Conservation (phyloP, 805 yeast genomes). For the Candida sanyiensis region DNA sequence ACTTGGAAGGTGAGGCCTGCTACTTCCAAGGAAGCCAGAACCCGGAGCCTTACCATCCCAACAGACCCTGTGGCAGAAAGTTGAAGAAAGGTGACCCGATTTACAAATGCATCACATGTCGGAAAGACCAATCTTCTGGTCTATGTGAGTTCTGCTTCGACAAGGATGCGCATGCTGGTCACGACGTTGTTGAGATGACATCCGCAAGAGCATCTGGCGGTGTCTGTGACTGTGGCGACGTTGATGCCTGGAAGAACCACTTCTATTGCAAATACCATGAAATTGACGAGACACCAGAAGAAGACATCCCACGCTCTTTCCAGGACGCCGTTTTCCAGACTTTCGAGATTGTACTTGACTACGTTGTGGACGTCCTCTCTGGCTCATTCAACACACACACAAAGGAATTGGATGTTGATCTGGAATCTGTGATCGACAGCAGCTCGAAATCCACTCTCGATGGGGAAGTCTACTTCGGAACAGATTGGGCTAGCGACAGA, state of each 20-base stretch:
- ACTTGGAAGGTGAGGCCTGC: slow-evolving; percentile 17
- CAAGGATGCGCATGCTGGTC: slow-evolving; percentile 64
- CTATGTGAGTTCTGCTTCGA: slow-evolving; percentile 74
- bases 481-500: slow-evolving; percentile 39
- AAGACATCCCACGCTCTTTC: slow-evolving; percentile 40
- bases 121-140: slow-evolving; percentile 78
- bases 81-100: slow-evolving; percentile 78
- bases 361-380: slow-evolving; percentile 54
- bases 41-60: slow-evolving; percentile 41
- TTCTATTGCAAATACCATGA: slow-evolving; percentile 44
- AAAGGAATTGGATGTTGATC: slow-evolving; percentile 23
- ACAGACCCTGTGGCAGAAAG: slow-evolving; percentile 68
- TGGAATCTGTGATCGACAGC: slow-evolving; percentile 25
- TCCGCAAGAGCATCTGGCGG: slow-evolving; percentile 63
- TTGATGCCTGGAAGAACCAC: slow-evolving; percentile 67
- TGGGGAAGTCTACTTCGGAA: slow-evolving; percentile 39
- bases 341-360: slow-evolving; percentile 48
- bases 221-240: slow-evolving; percentile 72
- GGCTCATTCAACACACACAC: slow-evolving; percentile 27
- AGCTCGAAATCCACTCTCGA: slow-evolving; percentile 31
- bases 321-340: slow-evolving; percentile 33
- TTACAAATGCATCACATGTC: slow-evolving; percentile 70
- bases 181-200: slow-evolving; percentile 58
- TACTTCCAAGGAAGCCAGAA: slow-evolving; percentile 16
- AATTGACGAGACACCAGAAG: slow-evolving; percentile 19